Conservation (phyloP, 1,284 basidiomycete genomes). For the Naganishia liquefaciens region DNA sequence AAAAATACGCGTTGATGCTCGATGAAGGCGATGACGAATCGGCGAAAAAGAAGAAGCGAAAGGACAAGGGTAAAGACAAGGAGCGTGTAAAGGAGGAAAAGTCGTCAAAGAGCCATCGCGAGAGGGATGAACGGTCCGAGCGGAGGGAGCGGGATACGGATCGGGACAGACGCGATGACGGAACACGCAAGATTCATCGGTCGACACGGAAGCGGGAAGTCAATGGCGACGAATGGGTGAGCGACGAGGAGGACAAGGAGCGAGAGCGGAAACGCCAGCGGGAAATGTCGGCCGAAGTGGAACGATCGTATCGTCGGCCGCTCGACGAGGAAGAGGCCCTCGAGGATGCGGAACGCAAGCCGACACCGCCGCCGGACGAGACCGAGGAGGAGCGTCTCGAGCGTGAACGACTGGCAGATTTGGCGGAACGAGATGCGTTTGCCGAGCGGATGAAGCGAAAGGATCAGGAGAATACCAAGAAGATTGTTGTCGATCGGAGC, state of each 20-base stretch:
- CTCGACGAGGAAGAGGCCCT: constrained; percentile 54
- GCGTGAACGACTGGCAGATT: constrained; percentile 73
- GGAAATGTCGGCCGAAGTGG: constrained; percentile 38
- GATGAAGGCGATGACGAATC: constrained; percentile 61
- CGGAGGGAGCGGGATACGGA: constrained; percentile 1
- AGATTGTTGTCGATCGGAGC: constrained; percentile 87
- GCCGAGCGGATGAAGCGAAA: constrained; percentile 81
- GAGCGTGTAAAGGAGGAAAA: constrained; percentile 67
- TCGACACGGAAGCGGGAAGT: constrained; percentile 37
- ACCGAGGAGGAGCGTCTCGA: constrained; percentile 69
- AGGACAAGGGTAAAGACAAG: constrained; percentile 59
- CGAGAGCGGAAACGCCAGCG: constrained; percentile 54
- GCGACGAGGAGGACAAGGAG: constrained; percentile 77
- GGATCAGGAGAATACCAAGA: constrained; percentile 83
- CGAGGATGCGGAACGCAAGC: constrained; percentile 39
- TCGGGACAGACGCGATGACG: constrained; percentile 25
- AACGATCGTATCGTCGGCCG: constrained; percentile 53
- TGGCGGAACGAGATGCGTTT: constrained; percentile 88
- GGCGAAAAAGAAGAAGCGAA: constrained; percentile 56
- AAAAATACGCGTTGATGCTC: constrained; percentile 73
- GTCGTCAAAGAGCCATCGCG: constrained; percentile 28
- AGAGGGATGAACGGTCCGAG: constrained; percentile 43
- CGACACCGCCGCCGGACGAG: constrained; percentile 55
- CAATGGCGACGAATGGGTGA: constrained; percentile 77
- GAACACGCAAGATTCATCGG: constrained; percentile 31